Percentiles rank a stretch among this genome's conserved stretches.
Evolutionary conservation across 306 rosid genomes (phyloP).

Genomic region (Pterocarpus macrocarpus): DNA sequence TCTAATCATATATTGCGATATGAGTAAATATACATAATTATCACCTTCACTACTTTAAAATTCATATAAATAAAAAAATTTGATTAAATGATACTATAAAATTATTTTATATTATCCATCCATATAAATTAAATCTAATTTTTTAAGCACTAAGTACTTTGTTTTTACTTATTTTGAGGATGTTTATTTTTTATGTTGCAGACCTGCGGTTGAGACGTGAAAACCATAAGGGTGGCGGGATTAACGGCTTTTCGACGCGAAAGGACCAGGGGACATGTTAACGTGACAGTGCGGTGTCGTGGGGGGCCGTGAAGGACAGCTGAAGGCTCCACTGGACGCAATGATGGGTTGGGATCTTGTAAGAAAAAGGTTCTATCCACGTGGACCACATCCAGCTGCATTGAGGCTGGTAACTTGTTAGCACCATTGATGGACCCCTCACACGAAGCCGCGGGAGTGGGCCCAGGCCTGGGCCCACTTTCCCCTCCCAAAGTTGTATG

Average conservation of each 20-base stretch:
- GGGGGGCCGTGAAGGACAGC: not conserved
- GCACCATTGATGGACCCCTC: slow-evolving; percentile 47
- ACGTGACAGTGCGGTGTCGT: slow-evolving; percentile 7
- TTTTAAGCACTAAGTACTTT: no score
- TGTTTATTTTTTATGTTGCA: not conserved
- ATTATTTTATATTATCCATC: no score
- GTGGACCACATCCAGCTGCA: slow-evolving; percentile 59
- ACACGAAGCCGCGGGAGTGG: slow-evolving; percentile 44
- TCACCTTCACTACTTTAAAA: no score
- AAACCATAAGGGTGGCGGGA: slow-evolving; percentile 66
- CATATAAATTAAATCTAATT: no score
- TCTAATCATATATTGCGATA: no score
- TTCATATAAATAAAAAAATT: no score
- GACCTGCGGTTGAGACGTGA: slow-evolving; percentile 52
- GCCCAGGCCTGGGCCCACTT: slow-evolving; percentile 42
- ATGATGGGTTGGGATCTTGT: slow-evolving; percentile 46
- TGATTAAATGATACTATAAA: no score
- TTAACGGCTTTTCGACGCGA: slow-evolving; percentile 83
- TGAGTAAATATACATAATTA: no score
- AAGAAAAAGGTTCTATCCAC: slow-evolving; percentile 32
- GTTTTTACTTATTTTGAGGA: not conserved
- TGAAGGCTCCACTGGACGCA: not conserved
- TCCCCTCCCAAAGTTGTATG: slow-evolving; percentile 1
- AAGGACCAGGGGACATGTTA: slow-evolving; percentile 37
- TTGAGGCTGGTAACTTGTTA: slow-evolving; percentile 46